Percentiles rank a stretch among this genome's conserved stretches.
phyloP scores from a whole-genome alignment of 768 basidiomycete species.

The Fomitopsis serialis region DNA sequence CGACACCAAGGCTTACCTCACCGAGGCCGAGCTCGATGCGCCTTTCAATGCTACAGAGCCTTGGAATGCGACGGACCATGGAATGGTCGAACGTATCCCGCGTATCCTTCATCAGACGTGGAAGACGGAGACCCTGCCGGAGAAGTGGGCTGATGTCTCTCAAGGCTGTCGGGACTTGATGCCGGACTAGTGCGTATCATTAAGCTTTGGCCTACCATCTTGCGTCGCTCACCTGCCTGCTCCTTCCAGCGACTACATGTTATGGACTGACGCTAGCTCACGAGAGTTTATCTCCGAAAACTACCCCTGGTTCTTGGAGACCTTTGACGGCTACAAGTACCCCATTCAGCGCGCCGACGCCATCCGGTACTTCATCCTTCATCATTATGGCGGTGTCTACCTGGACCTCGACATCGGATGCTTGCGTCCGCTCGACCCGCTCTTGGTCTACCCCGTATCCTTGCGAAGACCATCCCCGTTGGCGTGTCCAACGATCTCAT shows the following conservation, averaged over 20 bases:
- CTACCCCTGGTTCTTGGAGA: slow-evolving; percentile 91
- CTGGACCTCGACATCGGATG: slow-evolving; percentile 97
- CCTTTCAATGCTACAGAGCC: slow-evolving; percentile 44
- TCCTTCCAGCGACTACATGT: slow-evolving; percentile 75
- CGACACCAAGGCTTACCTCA: slow-evolving; percentile 70
- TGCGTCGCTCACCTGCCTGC: slow-evolving; percentile 9
- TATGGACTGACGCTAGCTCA: slow-evolving; percentile 94
- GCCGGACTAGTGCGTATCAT: slow-evolving; percentile 83
- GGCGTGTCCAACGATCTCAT: slow-evolving; percentile 98
- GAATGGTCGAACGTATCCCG: slow-evolving; percentile 72
- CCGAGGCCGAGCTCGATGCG: slow-evolving; percentile 67
- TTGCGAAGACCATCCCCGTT: slow-evolving; percentile 94
- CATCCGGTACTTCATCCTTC: slow-evolving; percentile 96
- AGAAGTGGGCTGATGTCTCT: slow-evolving; percentile 75
- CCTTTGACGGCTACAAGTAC: slow-evolving; percentile 89
- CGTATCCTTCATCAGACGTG: slow-evolving; percentile 97
- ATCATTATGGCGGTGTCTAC: slow-evolving; percentile 94
- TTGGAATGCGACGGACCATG: slow-evolving; percentile 60
- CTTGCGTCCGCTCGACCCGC: slow-evolving; percentile 75
- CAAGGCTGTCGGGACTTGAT: slow-evolving; percentile 86
- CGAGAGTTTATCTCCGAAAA: slow-evolving; percentile 83
- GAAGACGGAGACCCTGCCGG: slow-evolving; percentile 86
- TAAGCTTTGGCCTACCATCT: slow-evolving; percentile 4
- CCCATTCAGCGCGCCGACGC: slow-evolving; percentile 93
- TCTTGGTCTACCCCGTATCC: slow-evolving; percentile 83